These are phyloP conservation scores for Isochrysis galbana DNA, from an alignment of 78 protist genomes.

Conservation along the genomic window DNA sequence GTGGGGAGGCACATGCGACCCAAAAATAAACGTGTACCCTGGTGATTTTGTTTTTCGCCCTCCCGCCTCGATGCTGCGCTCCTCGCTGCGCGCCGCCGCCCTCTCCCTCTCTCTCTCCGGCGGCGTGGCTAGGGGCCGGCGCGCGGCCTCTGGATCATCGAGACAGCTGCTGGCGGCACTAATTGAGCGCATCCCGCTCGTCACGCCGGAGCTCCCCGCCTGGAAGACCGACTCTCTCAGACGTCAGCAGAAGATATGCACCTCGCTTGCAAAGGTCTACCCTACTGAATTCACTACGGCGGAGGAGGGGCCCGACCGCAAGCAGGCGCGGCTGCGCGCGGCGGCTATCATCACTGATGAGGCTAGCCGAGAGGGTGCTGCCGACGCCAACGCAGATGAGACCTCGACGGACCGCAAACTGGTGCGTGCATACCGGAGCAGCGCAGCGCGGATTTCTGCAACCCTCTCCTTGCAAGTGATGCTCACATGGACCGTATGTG, in stretches of 20 bases:
- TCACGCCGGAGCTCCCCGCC: background rate
- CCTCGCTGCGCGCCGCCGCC: too few species aligned
- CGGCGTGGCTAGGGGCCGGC: too few species aligned
- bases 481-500: too few species aligned
- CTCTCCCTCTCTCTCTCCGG: too few species aligned
- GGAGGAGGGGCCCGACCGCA: conserved; percentile 20
- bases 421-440: too few species aligned
- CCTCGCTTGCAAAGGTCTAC: background rate
- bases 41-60: too few species aligned
- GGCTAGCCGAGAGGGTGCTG: background rate
- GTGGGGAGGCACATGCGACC: too few species aligned
- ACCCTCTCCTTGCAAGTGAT: too few species aligned
- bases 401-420: background rate
- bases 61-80: too few species aligned
- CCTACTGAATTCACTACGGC: background rate
- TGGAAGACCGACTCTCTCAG: background rate
- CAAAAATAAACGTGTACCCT: too few species aligned
- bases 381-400: background rate
- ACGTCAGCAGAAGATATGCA: background rate
- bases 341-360: background rate
- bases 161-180: background rate
- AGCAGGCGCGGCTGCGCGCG: background rate
- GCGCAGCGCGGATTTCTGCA: too few species aligned
- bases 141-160: too few species aligned
- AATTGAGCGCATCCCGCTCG: background rate